Evolutionary conservation across 495 filamentous ascomycete species (phyloP), one percentile per base, ranked within the genome.

Genomic region (Penicillium angulare): DNA sequence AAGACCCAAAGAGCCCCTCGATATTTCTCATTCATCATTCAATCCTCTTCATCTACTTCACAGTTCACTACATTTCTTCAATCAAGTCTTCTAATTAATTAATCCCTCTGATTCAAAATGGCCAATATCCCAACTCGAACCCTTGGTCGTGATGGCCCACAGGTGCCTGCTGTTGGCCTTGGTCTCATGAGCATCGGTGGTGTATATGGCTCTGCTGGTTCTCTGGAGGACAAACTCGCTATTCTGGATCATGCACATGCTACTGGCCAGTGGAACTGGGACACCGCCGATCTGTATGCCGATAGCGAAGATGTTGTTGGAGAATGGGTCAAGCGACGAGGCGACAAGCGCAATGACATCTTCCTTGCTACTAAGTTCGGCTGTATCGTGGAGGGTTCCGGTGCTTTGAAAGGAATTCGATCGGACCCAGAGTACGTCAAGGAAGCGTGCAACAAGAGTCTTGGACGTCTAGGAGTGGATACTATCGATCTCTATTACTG

Each of bases 401-500:
- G n/a, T n/a, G n/a, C n/a, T n/a, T n/a, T n/a, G n/a, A n/a, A n/a
- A n/a, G n/a, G n/a, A 15, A 26, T 83, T 10, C 66, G 77, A 18
- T 75, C 72, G 31, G 75, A 79, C 15, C 75, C 79, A 1, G 80
- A 79, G 49, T 80, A 84, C 47, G 72, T 77, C 29, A 67, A 74
- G 20, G 12, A 60, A 33, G 73, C 76, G 7, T 81, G 77, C 60
- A 76, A 77, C 46, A 71, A 66, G 50, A 82, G 78, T 33, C 56
- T 86, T 32, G 58, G 77, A 49, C 56, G 77, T 9, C 69, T 88
- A 4, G 77, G 73, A 0, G 65, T 77, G 0, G 71, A 77, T 5
- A 79, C 26, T 2, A 78, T 87, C 50, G 85, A 88, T 51, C 62
- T 88, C 8, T 85, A 79, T 49, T 86, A 86, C 56, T 72, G 67